Conservation (phyloP, 2,329 filamentous ascomycete species). For the Helminthosporium solani region DNA sequence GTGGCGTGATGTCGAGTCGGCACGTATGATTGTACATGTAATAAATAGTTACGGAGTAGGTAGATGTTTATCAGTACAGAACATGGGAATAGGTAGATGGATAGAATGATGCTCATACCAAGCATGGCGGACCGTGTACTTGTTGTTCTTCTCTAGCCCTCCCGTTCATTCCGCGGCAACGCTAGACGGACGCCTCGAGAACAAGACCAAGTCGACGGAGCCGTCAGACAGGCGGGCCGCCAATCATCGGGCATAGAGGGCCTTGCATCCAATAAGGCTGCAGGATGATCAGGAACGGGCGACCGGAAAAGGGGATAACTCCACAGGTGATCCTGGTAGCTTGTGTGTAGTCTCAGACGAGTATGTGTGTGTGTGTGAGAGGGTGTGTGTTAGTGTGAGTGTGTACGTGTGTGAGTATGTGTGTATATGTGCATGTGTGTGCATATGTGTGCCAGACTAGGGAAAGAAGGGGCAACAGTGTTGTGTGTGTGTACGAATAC, state of each 20-base stretch:
- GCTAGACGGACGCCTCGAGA: conserved; percentile 31
- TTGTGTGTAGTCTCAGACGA: no score
- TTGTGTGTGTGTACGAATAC: conserved; percentile 14
- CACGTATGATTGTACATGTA: no score
- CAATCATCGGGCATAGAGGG: conserved; percentile 15
- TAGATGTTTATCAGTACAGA: no score
- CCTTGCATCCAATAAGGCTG: conserved; percentile 27
- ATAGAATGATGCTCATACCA: no score
- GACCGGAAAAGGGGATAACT: conserved; percentile 20
- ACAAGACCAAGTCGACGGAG: conserved; percentile 32
- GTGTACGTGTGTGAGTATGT: no score
- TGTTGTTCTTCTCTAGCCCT: neutral
- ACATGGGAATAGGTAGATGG: no score
- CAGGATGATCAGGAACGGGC: conserved; percentile 34
- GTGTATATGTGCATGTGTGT: no score
- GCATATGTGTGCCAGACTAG: no score
- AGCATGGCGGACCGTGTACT: neutral
- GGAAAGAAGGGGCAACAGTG: conserved; percentile 11
- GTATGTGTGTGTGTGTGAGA: no score
- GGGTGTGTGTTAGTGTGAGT: no score
- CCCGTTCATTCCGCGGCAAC: conserved; percentile 31
- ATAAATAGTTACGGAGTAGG: no score
- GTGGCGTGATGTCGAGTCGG: neutral
- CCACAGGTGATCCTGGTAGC: conserved; percentile 11
- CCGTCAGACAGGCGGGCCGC: conserved; percentile 15